Percentiles rank a stretch among this genome's conserved stretches.
phyloP scores from a whole-genome alignment of 2,329 filamentous ascomycete genomes.

The Beauveria sp. region DNA sequence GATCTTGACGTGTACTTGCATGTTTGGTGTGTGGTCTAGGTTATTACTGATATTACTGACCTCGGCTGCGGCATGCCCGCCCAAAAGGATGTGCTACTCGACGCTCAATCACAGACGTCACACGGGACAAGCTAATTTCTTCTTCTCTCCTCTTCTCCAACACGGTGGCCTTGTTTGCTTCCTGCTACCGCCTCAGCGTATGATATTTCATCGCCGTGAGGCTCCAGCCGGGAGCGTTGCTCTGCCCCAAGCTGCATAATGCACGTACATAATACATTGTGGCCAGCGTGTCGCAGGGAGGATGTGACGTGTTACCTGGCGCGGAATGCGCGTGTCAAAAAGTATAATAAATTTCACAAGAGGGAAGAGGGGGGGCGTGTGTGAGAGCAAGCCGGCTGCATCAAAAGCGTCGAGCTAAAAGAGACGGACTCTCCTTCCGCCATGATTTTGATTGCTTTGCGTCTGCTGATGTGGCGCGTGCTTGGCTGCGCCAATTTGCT shows the following conservation, averaged over 20 bases:
- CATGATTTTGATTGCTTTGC: too few species aligned
- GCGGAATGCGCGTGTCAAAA: conserved; percentile 2
- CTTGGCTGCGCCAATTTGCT: too few species aligned
- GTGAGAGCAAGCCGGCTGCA: neutral
- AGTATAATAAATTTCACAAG: neutral
- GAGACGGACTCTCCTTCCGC: too few species aligned
- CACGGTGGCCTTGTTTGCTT: neutral
- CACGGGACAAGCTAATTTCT: neutral
- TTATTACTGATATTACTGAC: neutral
- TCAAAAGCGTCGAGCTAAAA: neutral
- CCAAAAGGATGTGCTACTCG: neutral
- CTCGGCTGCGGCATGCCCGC: neutral
- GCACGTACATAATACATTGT: too few species aligned
- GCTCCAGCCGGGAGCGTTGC: too few species aligned
- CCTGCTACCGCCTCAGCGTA: neutral
- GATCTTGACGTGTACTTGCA: neutral
- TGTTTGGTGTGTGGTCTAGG: neutral
- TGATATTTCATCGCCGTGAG: neutral
- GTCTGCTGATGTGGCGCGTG: too few species aligned
- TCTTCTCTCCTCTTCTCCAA: neutral
- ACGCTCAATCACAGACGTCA: neutral
- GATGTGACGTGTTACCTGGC: conserved; percentile 9
- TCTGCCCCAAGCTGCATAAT: too few species aligned
- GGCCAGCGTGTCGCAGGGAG: neutral
- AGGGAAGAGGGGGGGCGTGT: neutral